Conservation (phyloP, 2,329 filamentous ascomycete genomes). For the Colletotrichum gigasporum region DNA sequence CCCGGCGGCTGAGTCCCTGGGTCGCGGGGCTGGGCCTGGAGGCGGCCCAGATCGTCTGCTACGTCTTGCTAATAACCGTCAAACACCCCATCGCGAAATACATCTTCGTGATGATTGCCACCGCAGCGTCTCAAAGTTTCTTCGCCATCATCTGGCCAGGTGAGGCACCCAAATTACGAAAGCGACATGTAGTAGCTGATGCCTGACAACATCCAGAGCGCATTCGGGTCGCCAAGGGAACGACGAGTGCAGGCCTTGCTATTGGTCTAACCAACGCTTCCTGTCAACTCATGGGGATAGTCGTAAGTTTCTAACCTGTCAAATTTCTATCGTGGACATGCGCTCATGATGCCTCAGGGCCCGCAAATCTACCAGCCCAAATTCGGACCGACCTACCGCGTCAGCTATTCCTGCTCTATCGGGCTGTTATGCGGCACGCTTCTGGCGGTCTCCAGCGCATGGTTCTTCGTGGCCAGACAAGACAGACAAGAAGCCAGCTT, state of each 20-base stretch:
- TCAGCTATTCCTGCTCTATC: conserved; percentile 47
- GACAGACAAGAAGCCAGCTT: conserved; percentile 3
- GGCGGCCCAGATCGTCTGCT: conserved; percentile 46
- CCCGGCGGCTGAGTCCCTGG: conserved; percentile 35
- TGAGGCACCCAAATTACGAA: background rate
- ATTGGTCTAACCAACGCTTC: conserved; percentile 47
- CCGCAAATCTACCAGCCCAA: conserved; percentile 50
- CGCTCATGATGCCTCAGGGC: conserved; percentile 31
- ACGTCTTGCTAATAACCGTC: conserved; percentile 49
- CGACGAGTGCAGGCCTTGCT: conserved; percentile 47
- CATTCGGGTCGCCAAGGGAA: conserved; percentile 48
- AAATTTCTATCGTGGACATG: too few species aligned
- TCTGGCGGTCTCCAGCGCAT: conserved; percentile 31
- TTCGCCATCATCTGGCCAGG: conserved; percentile 50
- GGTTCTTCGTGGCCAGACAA: conserved; percentile 34
- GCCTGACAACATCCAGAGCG: conserved; percentile 37
- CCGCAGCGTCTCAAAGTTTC: conserved; percentile 47
- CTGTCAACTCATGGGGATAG: conserved; percentile 48
- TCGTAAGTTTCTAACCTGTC: conserved; percentile 35
- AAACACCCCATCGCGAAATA: conserved; percentile 44
- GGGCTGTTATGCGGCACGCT: conserved; percentile 42
- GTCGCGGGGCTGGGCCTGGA: conserved; percentile 40
- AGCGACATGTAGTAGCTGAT: background rate
- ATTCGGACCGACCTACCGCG: conserved; percentile 48
- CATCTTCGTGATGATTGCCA: conserved; percentile 50